Evolutionary conservation across 2,329 filamentous ascomycete genomes (phyloP).

Genomic region (Fusarium fujikuroi): DNA sequence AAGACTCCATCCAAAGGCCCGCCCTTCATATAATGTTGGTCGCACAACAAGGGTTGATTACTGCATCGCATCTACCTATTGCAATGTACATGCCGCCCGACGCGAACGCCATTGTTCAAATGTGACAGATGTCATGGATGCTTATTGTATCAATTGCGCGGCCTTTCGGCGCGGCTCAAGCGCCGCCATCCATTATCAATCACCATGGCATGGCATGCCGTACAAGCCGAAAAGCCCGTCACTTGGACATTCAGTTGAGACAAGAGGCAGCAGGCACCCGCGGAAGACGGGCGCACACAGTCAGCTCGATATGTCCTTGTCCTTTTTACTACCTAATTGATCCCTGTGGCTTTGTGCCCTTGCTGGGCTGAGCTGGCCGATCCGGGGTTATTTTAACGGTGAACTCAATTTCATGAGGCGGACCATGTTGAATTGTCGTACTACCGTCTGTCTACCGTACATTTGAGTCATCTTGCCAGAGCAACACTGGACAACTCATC

Average conservation of each 20-base stretch:
- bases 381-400: conserved; percentile 31
- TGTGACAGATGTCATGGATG: conserved; percentile 4
- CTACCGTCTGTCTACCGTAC: not conserved
- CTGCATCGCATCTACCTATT: not conserved
- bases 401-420: conserved; percentile 22
- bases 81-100: conserved; percentile 16
- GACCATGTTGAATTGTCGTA: not conserved
- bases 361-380: conserved; percentile 30
- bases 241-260: not conserved
- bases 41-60: conserved; percentile 1
- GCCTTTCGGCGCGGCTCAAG: conserved; percentile 4
- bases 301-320: conserved; percentile 4
- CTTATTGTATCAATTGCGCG: conserved; percentile 11
- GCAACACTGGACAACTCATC: conserved; percentile 37
- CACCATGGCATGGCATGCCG: conserved; percentile 1
- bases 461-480: conserved; percentile 35
- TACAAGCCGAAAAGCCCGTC: conserved; percentile 21
- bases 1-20: conserved; percentile 17
- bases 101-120: conserved; percentile 8
- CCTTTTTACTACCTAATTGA: not conserved
- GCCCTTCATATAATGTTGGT: conserved; percentile 4
- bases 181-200: conserved; percentile 7
- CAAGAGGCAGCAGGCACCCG: conserved; percentile 20
- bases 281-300: conserved; percentile 14
- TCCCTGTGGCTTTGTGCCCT: conserved; percentile 13